phyloP scores from a whole-genome alignment of 495 filamentous ascomycete species.

The Daldinia concentrica region DNA sequence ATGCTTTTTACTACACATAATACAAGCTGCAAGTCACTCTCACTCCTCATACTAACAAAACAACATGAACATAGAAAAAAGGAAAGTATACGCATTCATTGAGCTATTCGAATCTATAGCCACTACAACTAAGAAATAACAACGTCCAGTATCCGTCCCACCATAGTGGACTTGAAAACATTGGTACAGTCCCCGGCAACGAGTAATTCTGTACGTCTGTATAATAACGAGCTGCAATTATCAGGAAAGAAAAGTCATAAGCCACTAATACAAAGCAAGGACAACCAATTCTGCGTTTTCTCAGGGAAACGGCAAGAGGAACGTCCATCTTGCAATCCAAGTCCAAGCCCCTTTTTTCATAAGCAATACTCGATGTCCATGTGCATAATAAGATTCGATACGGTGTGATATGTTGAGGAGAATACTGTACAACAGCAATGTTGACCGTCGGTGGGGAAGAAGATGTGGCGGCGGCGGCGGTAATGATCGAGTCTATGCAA shows the following conservation, averaged over 20 bases:
- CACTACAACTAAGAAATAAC: conserved; percentile 12
- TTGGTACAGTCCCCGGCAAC: conserved; percentile 1
- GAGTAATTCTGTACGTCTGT: background rate
- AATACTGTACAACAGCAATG: conserved; percentile 38
- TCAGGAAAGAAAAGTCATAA: conserved; percentile 16
- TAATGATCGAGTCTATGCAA: conserved; percentile 30
- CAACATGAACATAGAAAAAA: conserved; percentile 2
- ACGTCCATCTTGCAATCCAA: conserved; percentile 29
- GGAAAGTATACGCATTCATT: conserved; percentile 23
- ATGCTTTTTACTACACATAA: background rate
- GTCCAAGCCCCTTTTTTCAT: conserved; percentile 29
- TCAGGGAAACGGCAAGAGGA: conserved; percentile 5
- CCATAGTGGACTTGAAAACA: conserved; percentile 19
- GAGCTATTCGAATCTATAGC: conserved; percentile 28
- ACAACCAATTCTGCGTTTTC: conserved; percentile 10
- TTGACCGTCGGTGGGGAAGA: conserved; percentile 18
- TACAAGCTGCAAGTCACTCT: background rate
- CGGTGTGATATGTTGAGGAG: conserved; percentile 11
- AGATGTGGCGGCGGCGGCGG: background rate
- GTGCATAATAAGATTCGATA: conserved; percentile 13
- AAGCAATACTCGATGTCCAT: conserved; percentile 19
- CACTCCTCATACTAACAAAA: background rate
- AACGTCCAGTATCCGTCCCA: conserved; percentile 5
- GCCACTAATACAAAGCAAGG: conserved; percentile 27
- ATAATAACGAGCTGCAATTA: conserved; percentile 1